phyloP scores from a whole-genome alignment of 2,329 filamentous ascomycete genomes.

The Tolypocladium paradoxum region DNA sequence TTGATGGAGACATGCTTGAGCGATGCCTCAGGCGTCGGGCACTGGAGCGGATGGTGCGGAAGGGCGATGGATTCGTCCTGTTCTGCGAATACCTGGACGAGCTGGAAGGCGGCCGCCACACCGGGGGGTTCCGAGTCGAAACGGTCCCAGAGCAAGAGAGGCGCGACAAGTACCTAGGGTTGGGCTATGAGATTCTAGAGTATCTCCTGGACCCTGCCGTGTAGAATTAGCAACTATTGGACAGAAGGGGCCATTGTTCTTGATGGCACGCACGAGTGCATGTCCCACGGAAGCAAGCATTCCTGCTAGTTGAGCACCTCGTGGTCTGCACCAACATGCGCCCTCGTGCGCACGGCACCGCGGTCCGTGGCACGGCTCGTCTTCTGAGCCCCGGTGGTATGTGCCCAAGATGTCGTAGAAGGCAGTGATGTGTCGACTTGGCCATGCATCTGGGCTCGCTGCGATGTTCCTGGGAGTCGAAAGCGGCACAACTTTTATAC shows the following conservation, averaged over 20 bases:
- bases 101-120: slow-evolving; percentile 35
- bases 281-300: neutral
- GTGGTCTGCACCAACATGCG: neutral
- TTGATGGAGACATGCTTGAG: slow-evolving; percentile 56
- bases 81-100: slow-evolving; percentile 39
- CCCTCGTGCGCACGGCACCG: neutral
- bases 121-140: slow-evolving; percentile 17
- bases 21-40: slow-evolving; percentile 37
- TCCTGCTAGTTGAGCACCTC: neutral
- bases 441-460: neutral
- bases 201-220: slow-evolving; percentile 41
- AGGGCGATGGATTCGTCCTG: slow-evolving; percentile 20
- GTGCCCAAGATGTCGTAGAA: neutral
- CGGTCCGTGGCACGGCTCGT: neutral
- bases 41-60: slow-evolving; percentile 31
- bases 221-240: slow-evolving; percentile 14
- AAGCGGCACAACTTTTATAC: neutral
- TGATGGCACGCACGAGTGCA: neutral
- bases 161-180: slow-evolving; percentile 27
- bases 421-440: neutral
- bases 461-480: too few species aligned
- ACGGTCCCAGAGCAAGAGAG: slow-evolving; percentile 10
- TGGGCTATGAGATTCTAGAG: slow-evolving; percentile 44
- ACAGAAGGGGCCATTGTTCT: neutral
- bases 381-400: neutral